Base-by-base conservation (phyloP, 441 rosid species). In the Codiaeum variegatum region DNA sequence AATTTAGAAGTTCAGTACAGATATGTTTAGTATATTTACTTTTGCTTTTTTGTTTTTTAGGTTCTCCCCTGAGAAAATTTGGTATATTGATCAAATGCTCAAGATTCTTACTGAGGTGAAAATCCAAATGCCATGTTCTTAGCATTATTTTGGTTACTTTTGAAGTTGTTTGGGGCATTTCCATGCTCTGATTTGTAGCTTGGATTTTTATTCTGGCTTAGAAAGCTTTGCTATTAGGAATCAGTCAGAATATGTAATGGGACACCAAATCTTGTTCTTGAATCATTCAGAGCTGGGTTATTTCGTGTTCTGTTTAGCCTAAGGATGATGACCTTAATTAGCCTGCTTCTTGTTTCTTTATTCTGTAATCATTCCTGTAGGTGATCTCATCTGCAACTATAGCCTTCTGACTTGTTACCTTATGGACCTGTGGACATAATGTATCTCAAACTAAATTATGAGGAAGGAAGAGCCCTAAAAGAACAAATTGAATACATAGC, bases 31-130 rank as follows among this genome's bases (percentile, higher is more conserved):
- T 71, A 67, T 31, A 56, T 78, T 80, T 71, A 72, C 72, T 73
- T 66, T 73, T 44, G 70, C 73, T 52, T 54, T 86, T 77, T 79
- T 70, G 65, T 76, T 47, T 62, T 80, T 76, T 73, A 96, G 99
- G 96, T 96, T 90, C 88, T 89, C 99, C 72, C 92, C 94, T 0
- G 97, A 96, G 77, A 96, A 96, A 82, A 85, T 85, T 38, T 96
- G 99, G 99, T 91, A 96, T 84, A 88, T 93, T 76, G 97, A 93
- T 86, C 98, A 93, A 89, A 96, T 96, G 98, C 92, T 96, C 84
- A 96, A 89, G 92, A 97, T 93, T 87, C 92, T 96, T 62, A 85
- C 94, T 10, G 93, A 96, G 99, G 99, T 93, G 92, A 74, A 76
- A 76, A 46, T 77, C 68, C 59, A 61, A 77, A 70, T n/a, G 47